These are phyloP conservation scores for Vitis hybrid DNA, from an alignment of 177 flowering plant genomes.

Conservation along the genomic window DNA sequence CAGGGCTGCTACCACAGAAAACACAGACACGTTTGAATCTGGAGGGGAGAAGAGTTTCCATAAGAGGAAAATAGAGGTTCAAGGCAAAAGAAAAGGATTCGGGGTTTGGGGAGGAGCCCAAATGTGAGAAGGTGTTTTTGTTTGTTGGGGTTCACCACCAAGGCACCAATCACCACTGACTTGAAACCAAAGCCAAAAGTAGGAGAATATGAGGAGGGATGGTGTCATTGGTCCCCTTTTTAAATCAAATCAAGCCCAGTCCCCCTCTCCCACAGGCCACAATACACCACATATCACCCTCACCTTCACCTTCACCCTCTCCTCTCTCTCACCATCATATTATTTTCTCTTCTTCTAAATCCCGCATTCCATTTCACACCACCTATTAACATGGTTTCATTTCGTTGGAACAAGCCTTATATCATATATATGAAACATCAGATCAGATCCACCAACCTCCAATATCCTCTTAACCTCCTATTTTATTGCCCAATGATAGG, in stretches of 20 bases:
- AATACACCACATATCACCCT: too few species aligned
- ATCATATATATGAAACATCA: too few species aligned
- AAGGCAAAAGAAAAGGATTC: background rate
- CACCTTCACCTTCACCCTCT: too few species aligned
- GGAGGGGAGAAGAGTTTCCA: conserved; percentile 37
- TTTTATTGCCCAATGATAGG: too few species aligned
- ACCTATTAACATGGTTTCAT: too few species aligned
- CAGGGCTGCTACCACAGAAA: conserved; percentile 73
- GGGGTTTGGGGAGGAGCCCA: background rate
- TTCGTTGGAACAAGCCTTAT: too few species aligned
- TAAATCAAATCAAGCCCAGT: conserved; percentile 10
- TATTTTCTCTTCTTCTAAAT: too few species aligned
- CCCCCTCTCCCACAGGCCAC: background rate
- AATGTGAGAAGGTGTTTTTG: conserved; percentile 8
- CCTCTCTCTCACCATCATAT: too few species aligned
- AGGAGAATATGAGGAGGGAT: conserved; percentile 3
- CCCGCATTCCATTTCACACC: too few species aligned
- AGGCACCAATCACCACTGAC: background rate
- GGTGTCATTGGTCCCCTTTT: conserved; percentile 16
- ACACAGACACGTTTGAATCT: conserved; percentile 64
- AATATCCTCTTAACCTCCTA: too few species aligned
- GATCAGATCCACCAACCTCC: too few species aligned
- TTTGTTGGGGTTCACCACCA: conserved; percentile 1
- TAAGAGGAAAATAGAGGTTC: conserved; percentile 7
- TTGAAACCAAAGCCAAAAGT: conserved; percentile 4